phyloP scores from a whole-genome alignment of 2,329 filamentous ascomycete genomes.

The Exophiala lecanii-corni region DNA sequence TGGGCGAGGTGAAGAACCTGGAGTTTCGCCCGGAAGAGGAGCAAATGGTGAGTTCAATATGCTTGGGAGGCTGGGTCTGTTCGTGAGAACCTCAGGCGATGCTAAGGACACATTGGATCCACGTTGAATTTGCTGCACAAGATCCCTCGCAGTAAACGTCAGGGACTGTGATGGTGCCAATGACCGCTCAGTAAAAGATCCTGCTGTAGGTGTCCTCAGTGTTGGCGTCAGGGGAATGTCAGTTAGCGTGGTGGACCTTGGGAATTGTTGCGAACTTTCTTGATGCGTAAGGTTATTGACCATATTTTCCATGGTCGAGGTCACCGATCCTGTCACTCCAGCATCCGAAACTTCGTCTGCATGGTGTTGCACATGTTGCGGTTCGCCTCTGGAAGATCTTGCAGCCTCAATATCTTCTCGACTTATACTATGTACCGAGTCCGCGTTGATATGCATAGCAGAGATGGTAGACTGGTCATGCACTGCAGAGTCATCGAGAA shows the following conservation, averaged over 20 bases:
- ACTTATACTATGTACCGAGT: conserved; percentile 32
- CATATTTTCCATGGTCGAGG: conserved; percentile 52
- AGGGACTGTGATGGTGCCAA: conserved; percentile 2
- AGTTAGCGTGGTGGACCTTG: neutral
- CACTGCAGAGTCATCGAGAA: conserved; percentile 2
- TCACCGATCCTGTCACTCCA: conserved; percentile 35
- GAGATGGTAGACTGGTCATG: neutral
- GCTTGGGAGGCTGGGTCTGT: conserved; percentile 33
- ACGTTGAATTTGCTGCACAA: conserved; percentile 20
- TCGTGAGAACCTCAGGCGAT: conserved; percentile 7
- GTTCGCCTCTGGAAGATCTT: conserved; percentile 9
- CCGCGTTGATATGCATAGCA: neutral
- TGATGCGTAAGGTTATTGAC: conserved; percentile 52
- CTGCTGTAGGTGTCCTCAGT: conserved; percentile 6
- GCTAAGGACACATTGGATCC: conserved; percentile 11
- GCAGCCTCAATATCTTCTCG: conserved; percentile 35
- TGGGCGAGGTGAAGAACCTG: conserved; percentile 35
- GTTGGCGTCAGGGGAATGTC: neutral
- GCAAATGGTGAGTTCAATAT: conserved; percentile 45
- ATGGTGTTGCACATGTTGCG: conserved; percentile 1
- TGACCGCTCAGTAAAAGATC: conserved; percentile 3
- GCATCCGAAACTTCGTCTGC: conserved; percentile 21
- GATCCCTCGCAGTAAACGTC: conserved; percentile 16
- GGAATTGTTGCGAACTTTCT: conserved; percentile 32
- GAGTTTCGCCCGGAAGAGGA: conserved; percentile 38